Base-by-base conservation (phyloP, 23 red algal genomes). In the Gracilaria gracilis region DNA sequence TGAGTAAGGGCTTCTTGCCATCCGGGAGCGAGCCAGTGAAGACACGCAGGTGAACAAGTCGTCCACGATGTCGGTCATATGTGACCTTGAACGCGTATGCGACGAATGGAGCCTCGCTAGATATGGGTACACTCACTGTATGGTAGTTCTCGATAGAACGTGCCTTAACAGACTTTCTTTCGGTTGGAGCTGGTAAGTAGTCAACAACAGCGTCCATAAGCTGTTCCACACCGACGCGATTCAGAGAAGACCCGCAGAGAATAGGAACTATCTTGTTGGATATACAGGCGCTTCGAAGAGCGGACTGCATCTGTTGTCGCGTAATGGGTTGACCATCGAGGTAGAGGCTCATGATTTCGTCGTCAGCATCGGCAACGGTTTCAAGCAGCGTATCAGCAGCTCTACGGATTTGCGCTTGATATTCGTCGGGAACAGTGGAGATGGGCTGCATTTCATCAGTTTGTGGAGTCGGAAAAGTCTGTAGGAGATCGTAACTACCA, bases 31-130 rank as follows among this genome's bases (percentile, higher is more conserved):
- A 78, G 44, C 93, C 94, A 0, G 69, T 79, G 81, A 96, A 96
- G 31, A 93, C 85, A 37, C 97, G 92, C 23, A 99, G 47, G 75
- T 93, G 90, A 32, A 94, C 94, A 27, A 99, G 85, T 28, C 87
- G 73, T 19, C 97, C 97, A 20, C 94, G 84, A 85, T 99, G 97
- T 71, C 65, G 74, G 67, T 99, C 94, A 57, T 95, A 86, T 42
- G 79, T 76, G 20, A 99, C 94, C 50, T 99, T 99, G 85, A 96
- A 99, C 6, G 93, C 94, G n/a, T 91, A 93, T 17, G 97, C 94
- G 13, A 95, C 44, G 44, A 96, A 86, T 1, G 93, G 82, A 13
- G 84, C 93, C 9, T 69, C 62, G 38, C 17, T 25, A 39, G 90
- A 29, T 46, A 76, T 61, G 33, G 31, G 8, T 15, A 80, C 40